Evolutionary conservation across 2,329 filamentous ascomycete species (phyloP).

Genomic region (Fusarium xyrophilum): DNA sequence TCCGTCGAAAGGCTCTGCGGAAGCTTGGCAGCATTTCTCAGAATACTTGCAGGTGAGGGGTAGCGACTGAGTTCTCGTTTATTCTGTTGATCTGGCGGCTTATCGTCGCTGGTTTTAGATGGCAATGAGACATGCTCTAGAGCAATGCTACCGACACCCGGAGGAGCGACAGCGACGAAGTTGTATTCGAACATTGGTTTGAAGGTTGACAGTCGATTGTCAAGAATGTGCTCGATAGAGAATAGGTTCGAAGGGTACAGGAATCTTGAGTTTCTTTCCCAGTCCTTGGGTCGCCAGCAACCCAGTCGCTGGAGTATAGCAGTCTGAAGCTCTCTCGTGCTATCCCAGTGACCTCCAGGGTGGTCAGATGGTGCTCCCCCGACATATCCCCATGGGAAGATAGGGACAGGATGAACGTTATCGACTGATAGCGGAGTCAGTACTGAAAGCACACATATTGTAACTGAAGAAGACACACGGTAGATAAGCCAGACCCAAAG

Average conservation of each 20-base stretch:
- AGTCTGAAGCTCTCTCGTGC: too few species aligned
- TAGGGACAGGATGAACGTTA: neutral
- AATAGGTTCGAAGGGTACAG: neutral
- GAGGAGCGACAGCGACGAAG: too few species aligned
- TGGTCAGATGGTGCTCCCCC: neutral
- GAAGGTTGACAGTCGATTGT: too few species aligned
- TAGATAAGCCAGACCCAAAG: neutral
- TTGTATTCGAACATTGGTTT: too few species aligned
- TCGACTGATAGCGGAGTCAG: neutral
- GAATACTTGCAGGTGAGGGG: neutral
- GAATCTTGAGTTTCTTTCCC: too few species aligned
- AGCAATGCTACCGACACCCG: neutral
- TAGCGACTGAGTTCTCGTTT: neutral
- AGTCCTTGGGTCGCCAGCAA: too few species aligned
- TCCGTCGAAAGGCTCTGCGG: neutral
- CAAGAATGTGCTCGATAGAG: neutral
- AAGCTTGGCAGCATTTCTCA: neutral
- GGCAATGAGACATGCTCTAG: too few species aligned
- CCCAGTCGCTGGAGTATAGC: neutral
- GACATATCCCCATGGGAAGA: neutral
- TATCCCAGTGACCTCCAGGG: too few species aligned
- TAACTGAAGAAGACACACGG: neutral
- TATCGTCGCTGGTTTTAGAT: neutral
- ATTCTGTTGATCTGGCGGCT: fast-evolving
- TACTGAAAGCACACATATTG: too few species aligned